A percentile compares a stretch with the other conserved stretches of the same genome.
Conservation (phyloP, 768 basidiomycete species). For the Hemileccinum impolitum region DNA sequence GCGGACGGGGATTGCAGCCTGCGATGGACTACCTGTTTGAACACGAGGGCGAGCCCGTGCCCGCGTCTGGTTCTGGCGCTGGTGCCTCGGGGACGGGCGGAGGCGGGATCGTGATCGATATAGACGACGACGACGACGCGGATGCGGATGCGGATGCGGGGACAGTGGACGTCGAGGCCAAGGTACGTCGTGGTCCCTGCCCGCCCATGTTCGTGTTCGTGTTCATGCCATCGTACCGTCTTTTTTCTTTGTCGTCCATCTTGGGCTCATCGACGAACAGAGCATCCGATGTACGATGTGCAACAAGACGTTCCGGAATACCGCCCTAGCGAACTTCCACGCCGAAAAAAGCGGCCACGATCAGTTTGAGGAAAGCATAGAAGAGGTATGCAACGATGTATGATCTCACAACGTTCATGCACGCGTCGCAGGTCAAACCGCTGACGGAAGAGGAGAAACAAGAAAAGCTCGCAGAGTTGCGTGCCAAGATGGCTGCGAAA, state of each 20-base stretch:
- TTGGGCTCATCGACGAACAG: slow-evolving; percentile 35
- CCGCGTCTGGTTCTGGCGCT: slow-evolving; percentile 45
- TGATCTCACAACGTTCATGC: too few relatives aligned
- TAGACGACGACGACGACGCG: slow-evolving; percentile 62
- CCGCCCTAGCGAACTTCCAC: slow-evolving; percentile 86
- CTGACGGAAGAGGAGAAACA: slow-evolving; percentile 93
- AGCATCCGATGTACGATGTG: slow-evolving; percentile 85
- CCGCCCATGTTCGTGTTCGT: too few relatives aligned
- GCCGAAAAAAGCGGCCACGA: slow-evolving; percentile 95
- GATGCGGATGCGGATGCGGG: slow-evolving; percentile 57
- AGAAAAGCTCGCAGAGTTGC: slow-evolving; percentile 73
- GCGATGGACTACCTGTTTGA: slow-evolving; percentile 89
- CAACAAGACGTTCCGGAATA: slow-evolving; percentile 82
- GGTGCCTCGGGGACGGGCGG: slow-evolving; percentile 13
- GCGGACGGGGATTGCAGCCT: slow-evolving; percentile 79
- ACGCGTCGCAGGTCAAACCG: slow-evolving; percentile 73
- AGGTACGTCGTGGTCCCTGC: slow-evolving; percentile 40
- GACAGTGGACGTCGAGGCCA: slow-evolving; percentile 57
- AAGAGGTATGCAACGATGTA: slow-evolving; percentile 52
- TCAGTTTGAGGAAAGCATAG: slow-evolving; percentile 92
- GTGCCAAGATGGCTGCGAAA: slow-evolving; percentile 77
- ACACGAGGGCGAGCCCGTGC: slow-evolving; percentile 73
- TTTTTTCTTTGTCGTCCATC: too few relatives aligned
- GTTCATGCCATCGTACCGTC: too few relatives aligned
- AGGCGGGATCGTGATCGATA: slow-evolving; percentile 39